Percentiles rank a stretch among this genome's conserved stretches.
Conservation (phyloP, 768 basidiomycete species). For the Scleroderma citrinum region DNA sequence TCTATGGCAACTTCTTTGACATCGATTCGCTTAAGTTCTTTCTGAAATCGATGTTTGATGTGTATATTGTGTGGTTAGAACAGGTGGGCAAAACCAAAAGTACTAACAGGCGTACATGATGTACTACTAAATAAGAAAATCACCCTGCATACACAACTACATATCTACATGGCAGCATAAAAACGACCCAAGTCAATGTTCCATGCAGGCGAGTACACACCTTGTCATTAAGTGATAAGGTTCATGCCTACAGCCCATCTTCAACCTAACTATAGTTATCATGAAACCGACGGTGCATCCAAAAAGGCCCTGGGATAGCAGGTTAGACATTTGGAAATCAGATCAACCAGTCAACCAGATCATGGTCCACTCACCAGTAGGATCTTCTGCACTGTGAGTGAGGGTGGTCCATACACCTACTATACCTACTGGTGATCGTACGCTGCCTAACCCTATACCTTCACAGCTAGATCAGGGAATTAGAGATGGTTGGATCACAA, state of each 20-base stretch:
- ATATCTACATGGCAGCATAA: no score
- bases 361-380: constrained; percentile 26
- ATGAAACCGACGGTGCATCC: constrained; percentile 3
- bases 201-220: no score
- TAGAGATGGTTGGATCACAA: not conserved
- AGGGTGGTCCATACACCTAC: constrained; percentile 42
- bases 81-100: no score
- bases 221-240: no score
- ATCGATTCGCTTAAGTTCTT: no score
- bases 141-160: no score
- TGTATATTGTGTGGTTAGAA: no score
- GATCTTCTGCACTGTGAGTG: constrained; percentile 32
- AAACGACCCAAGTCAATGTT: no score
- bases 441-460: constrained; percentile 52
- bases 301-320: constrained; percentile 4
- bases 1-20: no score
- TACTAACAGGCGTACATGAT: no score
- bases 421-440: constrained; percentile 50
- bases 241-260: not conserved
- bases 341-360: not conserved
- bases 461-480: constrained; percentile 35
- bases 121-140: no score
- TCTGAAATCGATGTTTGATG: no score
- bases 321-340: not conserved
- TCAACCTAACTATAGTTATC: not conserved